A percentile compares a stretch with the other conserved stretches of the same genome.
Conservation (phyloP, 2,329 filamentous ascomycete species). For the Colletotrichum cereale region DNA sequence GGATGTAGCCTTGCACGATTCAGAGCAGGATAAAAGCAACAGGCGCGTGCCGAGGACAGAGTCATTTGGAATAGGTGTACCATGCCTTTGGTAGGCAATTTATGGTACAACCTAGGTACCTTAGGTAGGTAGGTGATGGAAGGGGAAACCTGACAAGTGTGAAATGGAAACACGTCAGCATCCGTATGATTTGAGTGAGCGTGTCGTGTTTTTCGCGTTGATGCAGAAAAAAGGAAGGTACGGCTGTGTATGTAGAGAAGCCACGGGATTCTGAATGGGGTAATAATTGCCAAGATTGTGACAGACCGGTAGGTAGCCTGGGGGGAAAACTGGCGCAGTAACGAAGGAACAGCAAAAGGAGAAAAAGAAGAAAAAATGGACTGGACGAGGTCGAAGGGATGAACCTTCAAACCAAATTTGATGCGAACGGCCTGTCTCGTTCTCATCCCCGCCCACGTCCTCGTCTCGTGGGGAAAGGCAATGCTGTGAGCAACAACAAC, state of each 20-base stretch:
- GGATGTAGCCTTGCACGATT: slow-evolving; percentile 31
- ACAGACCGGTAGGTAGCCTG: not conserved
- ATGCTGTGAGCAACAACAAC: slow-evolving; percentile 1
- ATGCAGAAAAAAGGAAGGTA: not conserved
- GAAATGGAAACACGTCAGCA: slow-evolving; percentile 35
- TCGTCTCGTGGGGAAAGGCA: not conserved
- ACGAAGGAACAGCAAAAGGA: not conserved
- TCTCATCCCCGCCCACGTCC: not conserved
- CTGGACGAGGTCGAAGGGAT: not conserved
- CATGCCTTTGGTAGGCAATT: not conserved
- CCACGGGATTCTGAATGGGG: slow-evolving; percentile 15
- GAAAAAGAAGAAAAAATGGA: too few relatives aligned
- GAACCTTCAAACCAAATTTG: not conserved
- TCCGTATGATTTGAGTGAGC: slow-evolving; percentile 10
- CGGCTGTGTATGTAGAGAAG: not conserved
- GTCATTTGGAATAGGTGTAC: slow-evolving; percentile 25
- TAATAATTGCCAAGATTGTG: not conserved
- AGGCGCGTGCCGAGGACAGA: slow-evolving; percentile 13
- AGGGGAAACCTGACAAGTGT: slow-evolving; percentile 32
- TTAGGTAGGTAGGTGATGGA: slow-evolving; percentile 13
- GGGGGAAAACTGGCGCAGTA: slow-evolving; percentile 10
- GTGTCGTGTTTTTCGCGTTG: not conserved
- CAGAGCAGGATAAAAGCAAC: slow-evolving; percentile 21
- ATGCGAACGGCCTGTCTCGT: slow-evolving; percentile 7
- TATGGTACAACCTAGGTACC: not conserved